Evolutionary conservation across 108 stramenopile species (phyloP).

Genomic region (Conticribra guillardii): DNA sequence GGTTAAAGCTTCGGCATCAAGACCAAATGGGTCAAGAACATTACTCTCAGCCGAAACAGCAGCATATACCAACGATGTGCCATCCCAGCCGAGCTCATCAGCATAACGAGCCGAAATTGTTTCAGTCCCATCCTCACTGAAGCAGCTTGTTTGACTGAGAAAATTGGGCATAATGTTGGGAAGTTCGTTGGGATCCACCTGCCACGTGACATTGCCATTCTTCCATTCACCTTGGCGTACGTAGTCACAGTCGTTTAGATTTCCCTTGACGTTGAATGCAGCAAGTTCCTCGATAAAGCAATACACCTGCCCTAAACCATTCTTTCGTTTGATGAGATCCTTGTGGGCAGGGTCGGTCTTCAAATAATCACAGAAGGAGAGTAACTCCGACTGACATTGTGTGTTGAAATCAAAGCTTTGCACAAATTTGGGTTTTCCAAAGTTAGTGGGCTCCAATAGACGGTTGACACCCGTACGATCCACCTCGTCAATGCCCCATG

Average conservation of each 20-base stretch:
- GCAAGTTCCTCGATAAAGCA: slow-evolving; percentile 59
- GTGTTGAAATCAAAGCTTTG: slow-evolving; percentile 45
- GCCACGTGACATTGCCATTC: slow-evolving; percentile 40
- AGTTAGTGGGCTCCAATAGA: slow-evolving; percentile 40
- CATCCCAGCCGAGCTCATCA: slow-evolving; percentile 52
- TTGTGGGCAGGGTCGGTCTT: slow-evolving; percentile 40
- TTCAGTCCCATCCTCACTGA: slow-evolving; percentile 32
- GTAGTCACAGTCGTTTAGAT: slow-evolving; percentile 44
- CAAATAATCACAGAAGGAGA: slow-evolving; percentile 42
- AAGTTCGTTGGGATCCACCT: slow-evolving; percentile 23
- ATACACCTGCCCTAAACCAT: slow-evolving; percentile 48
- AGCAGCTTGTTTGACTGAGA: slow-evolving; percentile 41
- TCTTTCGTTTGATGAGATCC: slow-evolving; percentile 49
- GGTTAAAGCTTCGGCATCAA: slow-evolving; percentile 32
- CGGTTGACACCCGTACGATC: slow-evolving; percentile 56
- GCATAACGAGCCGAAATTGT: slow-evolving; percentile 37
- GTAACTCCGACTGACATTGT: slow-evolving; percentile 52
- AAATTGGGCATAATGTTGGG: slow-evolving; percentile 28
- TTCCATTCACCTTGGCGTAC: slow-evolving; percentile 47
- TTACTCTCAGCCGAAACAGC: slow-evolving; percentile 45
- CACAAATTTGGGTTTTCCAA: slow-evolving; percentile 41
- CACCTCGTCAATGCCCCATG: slow-evolving; percentile 57
- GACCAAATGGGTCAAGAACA: slow-evolving; percentile 43
- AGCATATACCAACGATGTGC: slow-evolving; percentile 34
- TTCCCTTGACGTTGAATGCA: slow-evolving; percentile 46